Percentiles rank a stretch among this genome's conserved stretches.
Evolutionary conservation across 495 filamentous ascomycete genomes (phyloP).

Genomic region (Geopyxis carbonaria): DNA sequence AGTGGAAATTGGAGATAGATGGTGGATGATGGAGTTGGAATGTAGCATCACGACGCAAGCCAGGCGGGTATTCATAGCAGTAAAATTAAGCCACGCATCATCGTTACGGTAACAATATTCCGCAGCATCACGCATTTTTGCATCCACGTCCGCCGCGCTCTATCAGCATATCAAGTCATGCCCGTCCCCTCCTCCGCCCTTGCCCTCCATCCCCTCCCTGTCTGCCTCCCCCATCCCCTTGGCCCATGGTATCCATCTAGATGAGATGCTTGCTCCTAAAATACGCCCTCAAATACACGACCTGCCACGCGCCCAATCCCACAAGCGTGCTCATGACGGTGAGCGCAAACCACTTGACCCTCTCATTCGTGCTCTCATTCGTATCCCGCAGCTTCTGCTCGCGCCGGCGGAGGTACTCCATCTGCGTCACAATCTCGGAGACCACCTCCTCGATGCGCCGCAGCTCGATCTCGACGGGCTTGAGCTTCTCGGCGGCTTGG

Average conservation of each 20-base stretch:
- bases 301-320: conserved; percentile 85
- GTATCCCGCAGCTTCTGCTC: conserved; percentile 96
- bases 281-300: conserved; percentile 92
- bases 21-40: too few species aligned
- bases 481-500: conserved; percentile 91
- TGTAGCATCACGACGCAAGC: too few species aligned
- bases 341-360: conserved; percentile 97
- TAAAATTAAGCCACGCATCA: too few species aligned
- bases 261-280: conserved; percentile 41
- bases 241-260: conserved; percentile 12
- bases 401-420: conserved; percentile 76
- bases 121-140: too few species aligned
- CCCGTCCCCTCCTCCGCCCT: conserved; percentile 1
- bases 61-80: too few species aligned
- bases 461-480: conserved; percentile 90
- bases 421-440: conserved; percentile 62
- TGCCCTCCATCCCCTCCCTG: conserved; percentile 10
- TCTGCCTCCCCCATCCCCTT: conserved; percentile 16
- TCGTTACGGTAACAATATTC: too few species aligned
- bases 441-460: conserved; percentile 82
- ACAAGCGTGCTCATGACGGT: conserved; percentile 87
- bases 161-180: too few species aligned
- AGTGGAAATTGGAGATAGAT: too few species aligned
- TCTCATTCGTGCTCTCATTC: conserved; percentile 97
- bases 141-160: too few species aligned